Evolutionary conservation across 129 eudicot species (phyloP), one percentile per base, ranked within the genome.

Genomic region (Gnaphalium uliginosum): DNA sequence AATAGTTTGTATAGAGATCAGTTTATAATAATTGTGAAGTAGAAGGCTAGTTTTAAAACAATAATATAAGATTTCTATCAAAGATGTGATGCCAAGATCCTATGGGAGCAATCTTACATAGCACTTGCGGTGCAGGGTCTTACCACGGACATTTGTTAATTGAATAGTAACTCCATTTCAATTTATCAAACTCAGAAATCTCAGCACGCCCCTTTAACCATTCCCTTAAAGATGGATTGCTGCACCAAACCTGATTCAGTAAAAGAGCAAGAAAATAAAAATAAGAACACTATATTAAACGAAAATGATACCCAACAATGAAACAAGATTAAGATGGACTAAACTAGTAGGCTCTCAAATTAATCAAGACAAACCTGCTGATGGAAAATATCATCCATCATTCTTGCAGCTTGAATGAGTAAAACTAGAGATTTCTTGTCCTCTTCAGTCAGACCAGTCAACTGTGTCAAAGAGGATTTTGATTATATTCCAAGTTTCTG

Each of bases 141-240:
- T 83, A 94, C 98, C 98, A 94, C 64, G 98, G 98, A 79, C 87
- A 82, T 76, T 89, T 89, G 86, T 94, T 94, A 79, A 94, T 82
- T 62, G 69, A 76, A 87, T 86, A 94, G 75, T 94, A 90, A 86
- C 60, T 77, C 97, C 96, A 89, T 72, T 94, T 94, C 63, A 84
- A 81, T 76, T 90, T 90, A 85, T 85, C 86, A 73, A 88, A 70
- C 2, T 76, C 71, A 71, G 98, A 94, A 5, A 71, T 67, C 22
- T 84, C 80, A 62, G 93, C 88, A 78, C 74, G 85, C 81, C 72
- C 83, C 83, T 87, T 85, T 77, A 94, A 82, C 96, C 96, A 94
- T 71, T 88, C 91, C 76, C 89, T 83, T 78, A 94, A 78, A 70
- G 93, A 83, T 56, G 93, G 87, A 78, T 94, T 94, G 89, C 91